These are phyloP conservation scores for Calonectria fujianensis DNA, from an alignment of 2,329 filamentous ascomycete genomes.

Conservation along the genomic window DNA sequence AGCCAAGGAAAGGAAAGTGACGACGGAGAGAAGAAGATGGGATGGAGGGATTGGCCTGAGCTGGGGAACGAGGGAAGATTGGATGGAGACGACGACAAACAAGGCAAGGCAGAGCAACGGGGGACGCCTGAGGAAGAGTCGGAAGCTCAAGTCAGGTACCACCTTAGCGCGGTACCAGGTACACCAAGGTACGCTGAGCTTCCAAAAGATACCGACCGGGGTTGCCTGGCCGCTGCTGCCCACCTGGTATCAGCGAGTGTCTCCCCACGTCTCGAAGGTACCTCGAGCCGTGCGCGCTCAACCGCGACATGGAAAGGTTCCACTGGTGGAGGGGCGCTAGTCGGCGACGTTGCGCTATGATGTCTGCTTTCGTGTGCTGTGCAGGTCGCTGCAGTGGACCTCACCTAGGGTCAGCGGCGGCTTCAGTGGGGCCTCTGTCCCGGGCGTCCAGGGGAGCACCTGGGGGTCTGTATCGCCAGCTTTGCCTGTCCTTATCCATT, in stretches of 20 bases:
- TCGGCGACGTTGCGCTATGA: slow-evolving; percentile 36
- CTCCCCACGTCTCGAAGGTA: slow-evolving; percentile 26
- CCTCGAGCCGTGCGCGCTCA: slow-evolving; percentile 30
- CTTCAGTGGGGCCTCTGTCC: slow-evolving; percentile 25
- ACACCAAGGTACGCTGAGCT: slow-evolving; percentile 23
- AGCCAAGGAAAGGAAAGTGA: slow-evolving; percentile 25
- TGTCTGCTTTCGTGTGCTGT: slow-evolving; percentile 29
- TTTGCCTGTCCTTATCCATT: slow-evolving; percentile 30
- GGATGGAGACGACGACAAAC: slow-evolving; percentile 38
- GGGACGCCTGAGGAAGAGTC: slow-evolving; percentile 35
- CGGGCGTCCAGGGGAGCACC: slow-evolving; percentile 31
- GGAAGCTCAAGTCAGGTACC: slow-evolving; percentile 41
- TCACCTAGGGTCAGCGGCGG: slow-evolving; percentile 19
- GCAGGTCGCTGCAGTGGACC: slow-evolving; percentile 34
- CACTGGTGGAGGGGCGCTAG: slow-evolving; percentile 33
- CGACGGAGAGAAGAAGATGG: slow-evolving; percentile 29
- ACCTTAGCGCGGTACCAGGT: slow-evolving; percentile 29
- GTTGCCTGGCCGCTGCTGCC: neutral
- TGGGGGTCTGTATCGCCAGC: neutral
- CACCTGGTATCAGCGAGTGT: slow-evolving; percentile 13
- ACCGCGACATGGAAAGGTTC: slow-evolving; percentile 11
- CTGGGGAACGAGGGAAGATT: slow-evolving; percentile 36
- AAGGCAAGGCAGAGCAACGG: slow-evolving; percentile 38
- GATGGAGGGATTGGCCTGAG: slow-evolving; percentile 36
- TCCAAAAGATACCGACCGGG: neutral